Percentiles rank a stretch among this genome's conserved stretches.
Conservation (phyloP, 2,329 filamentous ascomycete species). For the Venturia pyrina region DNA sequence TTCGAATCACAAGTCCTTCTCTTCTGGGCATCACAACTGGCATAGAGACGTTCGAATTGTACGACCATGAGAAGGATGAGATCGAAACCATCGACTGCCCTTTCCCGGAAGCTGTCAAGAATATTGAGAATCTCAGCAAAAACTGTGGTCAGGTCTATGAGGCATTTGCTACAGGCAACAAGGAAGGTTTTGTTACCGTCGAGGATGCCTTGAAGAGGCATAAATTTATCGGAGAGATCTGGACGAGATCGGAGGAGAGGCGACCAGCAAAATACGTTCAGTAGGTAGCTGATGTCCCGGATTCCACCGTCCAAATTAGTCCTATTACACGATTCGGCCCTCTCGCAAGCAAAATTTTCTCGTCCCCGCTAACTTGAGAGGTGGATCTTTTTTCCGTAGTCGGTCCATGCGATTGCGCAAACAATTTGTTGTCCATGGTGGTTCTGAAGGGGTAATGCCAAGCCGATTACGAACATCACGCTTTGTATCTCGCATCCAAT, state of each 20-base stretch:
- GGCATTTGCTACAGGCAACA: conserved; percentile 33
- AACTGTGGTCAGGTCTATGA: conserved; percentile 50
- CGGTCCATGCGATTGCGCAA: neutral
- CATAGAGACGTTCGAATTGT: conserved; percentile 39
- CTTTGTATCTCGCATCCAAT: neutral
- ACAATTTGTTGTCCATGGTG: neutral
- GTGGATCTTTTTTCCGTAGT: neutral
- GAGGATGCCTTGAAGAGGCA: conserved; percentile 6
- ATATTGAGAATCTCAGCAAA: conserved; percentile 34
- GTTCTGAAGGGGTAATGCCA: no score
- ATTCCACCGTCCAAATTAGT: neutral
- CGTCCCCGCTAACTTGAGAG: neutral
- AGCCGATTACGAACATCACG: no score
- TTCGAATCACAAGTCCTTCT: conserved; percentile 29
- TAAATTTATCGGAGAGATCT: conserved; percentile 3
- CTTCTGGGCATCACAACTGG: conserved; percentile 26
- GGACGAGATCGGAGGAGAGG: neutral
- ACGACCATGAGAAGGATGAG: conserved; percentile 38
- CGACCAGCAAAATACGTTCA: neutral
- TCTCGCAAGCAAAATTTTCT: neutral
- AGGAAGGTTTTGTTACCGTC: neutral
- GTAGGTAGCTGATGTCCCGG: neutral
- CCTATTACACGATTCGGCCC: neutral
- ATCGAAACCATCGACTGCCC: conserved; percentile 29
- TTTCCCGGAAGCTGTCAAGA: conserved; percentile 37